Conservation (phyloP, 2,329 filamentous ascomycete species). For the Calonectria pseudoturangicola region DNA sequence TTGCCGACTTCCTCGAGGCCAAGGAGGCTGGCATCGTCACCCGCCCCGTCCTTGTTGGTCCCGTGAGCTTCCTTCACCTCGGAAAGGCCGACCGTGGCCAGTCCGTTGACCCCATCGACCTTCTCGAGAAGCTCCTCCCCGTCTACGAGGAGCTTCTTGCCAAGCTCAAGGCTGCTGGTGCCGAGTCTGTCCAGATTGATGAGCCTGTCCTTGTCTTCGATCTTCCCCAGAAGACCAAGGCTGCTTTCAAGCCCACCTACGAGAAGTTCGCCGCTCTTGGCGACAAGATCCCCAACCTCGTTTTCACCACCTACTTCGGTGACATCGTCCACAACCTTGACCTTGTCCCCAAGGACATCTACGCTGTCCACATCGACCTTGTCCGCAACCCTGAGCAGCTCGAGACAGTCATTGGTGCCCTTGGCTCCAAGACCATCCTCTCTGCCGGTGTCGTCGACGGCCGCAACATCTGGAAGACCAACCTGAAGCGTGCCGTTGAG, state of each 20-base stretch:
- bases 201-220: constrained; percentile 98
- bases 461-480: constrained; percentile 99
- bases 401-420: constrained; percentile 85
- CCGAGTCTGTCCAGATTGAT: constrained; percentile 97
- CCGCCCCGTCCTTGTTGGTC: constrained; percentile 94
- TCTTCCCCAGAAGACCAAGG: constrained; percentile 91
- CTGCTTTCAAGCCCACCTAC: constrained; percentile 98
- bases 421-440: constrained; percentile 91
- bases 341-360: constrained; percentile 84
- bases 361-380: constrained; percentile 95
- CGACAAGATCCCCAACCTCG: constrained; percentile 88
- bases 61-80: constrained; percentile 97
- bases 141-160: constrained; percentile 94
- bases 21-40: constrained; percentile 97
- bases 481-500: constrained; percentile 97
- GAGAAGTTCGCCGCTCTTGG: constrained; percentile 88
- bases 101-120: constrained; percentile 92
- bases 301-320: constrained; percentile 98
- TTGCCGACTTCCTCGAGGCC: constrained; percentile 95
- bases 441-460: constrained; percentile 98
- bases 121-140: constrained; percentile 94
- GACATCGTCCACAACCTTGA: constrained; percentile 99
- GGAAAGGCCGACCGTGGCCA: constrained; percentile 98
- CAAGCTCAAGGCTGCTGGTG: constrained; percentile 96
- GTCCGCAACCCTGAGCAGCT: constrained; percentile 99